Conservation (phyloP, 2,329 filamentous ascomycete genomes). For the Metarhizium robertsii region DNA sequence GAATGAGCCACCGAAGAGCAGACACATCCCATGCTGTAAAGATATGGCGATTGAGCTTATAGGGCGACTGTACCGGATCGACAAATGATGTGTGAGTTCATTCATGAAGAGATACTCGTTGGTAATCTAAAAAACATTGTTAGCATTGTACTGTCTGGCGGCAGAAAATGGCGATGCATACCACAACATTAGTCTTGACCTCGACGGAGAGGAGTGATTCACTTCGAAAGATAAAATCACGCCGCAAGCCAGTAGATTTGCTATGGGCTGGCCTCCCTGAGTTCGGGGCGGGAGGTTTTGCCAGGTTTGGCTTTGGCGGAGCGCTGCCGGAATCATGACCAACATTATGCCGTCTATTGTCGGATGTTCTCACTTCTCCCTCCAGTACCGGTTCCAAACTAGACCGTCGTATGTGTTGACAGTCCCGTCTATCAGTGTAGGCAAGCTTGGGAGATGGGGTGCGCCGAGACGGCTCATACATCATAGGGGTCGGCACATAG, state of each 20-base stretch:
- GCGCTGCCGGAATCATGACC: not conserved
- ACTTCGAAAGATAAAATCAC: not conserved
- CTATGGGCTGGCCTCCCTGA: not conserved
- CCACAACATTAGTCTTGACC: constrained; percentile 23
- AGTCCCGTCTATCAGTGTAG: constrained; percentile 1
- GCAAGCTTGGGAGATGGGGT: constrained; percentile 4
- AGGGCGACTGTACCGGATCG: constrained; percentile 65
- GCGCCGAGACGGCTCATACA: constrained; percentile 1
- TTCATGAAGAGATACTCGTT: constrained; percentile 69
- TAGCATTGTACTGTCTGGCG: not conserved
- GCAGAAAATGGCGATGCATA: constrained; percentile 5
- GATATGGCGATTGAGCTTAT: constrained; percentile 66
- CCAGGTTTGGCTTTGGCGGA: constrained; percentile 3
- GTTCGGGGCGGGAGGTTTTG: constrained; percentile 3
- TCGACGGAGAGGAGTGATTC: constrained; percentile 7
- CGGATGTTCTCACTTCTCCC: not conserved
- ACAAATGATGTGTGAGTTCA: constrained; percentile 63
- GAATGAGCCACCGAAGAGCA: constrained; percentile 66
- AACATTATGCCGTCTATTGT: not conserved
- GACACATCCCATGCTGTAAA: constrained; percentile 64
- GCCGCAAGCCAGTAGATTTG: not conserved
- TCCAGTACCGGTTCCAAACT: constrained; percentile 6
- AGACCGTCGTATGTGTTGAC: constrained; percentile 1
- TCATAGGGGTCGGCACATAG: not conserved
- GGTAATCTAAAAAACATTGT: constrained; percentile 43